Base-by-base conservation (phyloP, 2,329 filamentous ascomycete genomes). In the Aspergillus japonicus region DNA sequence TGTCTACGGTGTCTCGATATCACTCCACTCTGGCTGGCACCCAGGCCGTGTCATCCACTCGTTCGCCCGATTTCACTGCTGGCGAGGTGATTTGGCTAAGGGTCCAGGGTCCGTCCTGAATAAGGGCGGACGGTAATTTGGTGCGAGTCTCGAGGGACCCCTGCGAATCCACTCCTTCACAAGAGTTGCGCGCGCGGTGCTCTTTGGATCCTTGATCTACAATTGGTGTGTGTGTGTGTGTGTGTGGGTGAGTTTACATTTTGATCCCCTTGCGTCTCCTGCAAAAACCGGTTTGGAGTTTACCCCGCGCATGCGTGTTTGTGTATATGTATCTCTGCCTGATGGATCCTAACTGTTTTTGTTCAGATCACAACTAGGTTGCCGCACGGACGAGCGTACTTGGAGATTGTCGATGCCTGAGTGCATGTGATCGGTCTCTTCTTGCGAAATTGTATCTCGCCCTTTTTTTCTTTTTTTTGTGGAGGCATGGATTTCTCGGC, bases 71-170 rank as follows among this genome's bases (percentile, higher is more conserved):
- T 49, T 57, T 60, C 57, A 67, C 66, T 54, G 62, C 66, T 55
- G 66, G 69, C 69, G 68, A 73, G 64, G 73, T 77, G 73, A 68
- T 74, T 68, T 80, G 79, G 76, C 68, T 80, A 80, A 74, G 74
- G 78, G 78, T 76, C 68, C 69, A 72, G 67, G 74, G 78, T 81
- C 79, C 79, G 79, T 80, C 79, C 78, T 81, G 77, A 80, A 76
- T 62, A 75, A 78, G 78, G 78, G 76, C 79, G 79, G 79, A 81
- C 79, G 78, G 77, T 80, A 80, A 80, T 71, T 74, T 68, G 62
- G 68, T 69, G 50, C 48, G 54, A 58, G 50, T 61, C 56, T 63
- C 52, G 35, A 54, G 39, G 14, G 44, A 42, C 31, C 33, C n/a
- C 26, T 31, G 26, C 42, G 11, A 31, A 29, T 16, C 14, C 16